Conservation (phyloP, 1,139 yeast genomes). For the Debaryomyces nepalensis region DNA sequence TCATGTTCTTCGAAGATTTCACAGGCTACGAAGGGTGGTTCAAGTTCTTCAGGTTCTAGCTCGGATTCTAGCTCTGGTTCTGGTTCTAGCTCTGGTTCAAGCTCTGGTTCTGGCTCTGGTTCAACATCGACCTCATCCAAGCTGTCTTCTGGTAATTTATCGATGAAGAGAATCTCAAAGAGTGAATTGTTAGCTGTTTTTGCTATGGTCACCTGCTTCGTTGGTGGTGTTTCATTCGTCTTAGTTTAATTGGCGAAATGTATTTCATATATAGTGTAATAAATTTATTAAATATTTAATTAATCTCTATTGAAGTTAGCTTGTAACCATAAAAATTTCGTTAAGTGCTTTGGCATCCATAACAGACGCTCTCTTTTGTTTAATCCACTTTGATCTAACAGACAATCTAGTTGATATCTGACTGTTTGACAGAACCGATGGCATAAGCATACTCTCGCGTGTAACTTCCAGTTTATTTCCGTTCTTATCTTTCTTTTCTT, state of each 20-base stretch:
- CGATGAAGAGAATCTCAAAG: slow-evolving; percentile 32
- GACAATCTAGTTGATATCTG: slow-evolving; percentile 67
- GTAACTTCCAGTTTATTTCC: slow-evolving; percentile 19
- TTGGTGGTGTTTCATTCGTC: slow-evolving; percentile 46
- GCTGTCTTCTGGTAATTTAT: slow-evolving; percentile 27
- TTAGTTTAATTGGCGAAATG: slow-evolving; percentile 21
- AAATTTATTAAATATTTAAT: slow-evolving; percentile 10
- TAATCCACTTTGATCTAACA: slow-evolving; percentile 83
- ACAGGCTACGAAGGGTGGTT: slow-evolving; percentile 31
- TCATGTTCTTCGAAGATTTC: slow-evolving; percentile 37
- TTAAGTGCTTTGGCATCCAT: slow-evolving; percentile 86
- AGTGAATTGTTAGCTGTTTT: slow-evolving; percentile 38
- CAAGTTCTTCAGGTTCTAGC: slow-evolving; percentile 30
- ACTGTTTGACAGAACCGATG: slow-evolving; percentile 32
- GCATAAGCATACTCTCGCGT: slow-evolving; percentile 44
- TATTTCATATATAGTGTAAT: slow-evolving; percentile 7
- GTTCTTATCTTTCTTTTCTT: slow-evolving; percentile 16
- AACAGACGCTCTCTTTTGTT: slow-evolving; percentile 87
- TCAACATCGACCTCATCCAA: slow-evolving; percentile 25
- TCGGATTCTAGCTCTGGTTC: slow-evolving; percentile 30
- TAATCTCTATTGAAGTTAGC: slow-evolving; percentile 22
- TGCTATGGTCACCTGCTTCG: slow-evolving; percentile 38
- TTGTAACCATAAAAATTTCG: slow-evolving; percentile 88
- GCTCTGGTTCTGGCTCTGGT: slow-evolving; percentile 24
- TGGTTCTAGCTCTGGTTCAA: slow-evolving; percentile 27